Conservation (phyloP, 1,284 basidiomycete species). For the Ceratobasidium sp. region DNA sequence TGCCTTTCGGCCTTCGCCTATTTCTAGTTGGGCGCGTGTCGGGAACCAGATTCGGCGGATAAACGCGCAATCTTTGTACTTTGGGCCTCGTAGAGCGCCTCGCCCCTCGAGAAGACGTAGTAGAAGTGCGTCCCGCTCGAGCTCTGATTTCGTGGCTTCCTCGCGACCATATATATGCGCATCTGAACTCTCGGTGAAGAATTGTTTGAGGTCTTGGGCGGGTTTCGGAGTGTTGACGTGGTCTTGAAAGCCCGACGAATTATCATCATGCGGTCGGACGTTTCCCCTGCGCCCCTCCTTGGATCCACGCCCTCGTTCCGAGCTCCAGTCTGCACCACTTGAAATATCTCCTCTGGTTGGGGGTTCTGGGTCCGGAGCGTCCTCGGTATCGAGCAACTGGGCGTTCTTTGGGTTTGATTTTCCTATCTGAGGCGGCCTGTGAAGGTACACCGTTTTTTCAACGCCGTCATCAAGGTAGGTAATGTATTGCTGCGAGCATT, state of each 20-base stretch:
- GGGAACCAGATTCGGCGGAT: constrained; percentile 45
- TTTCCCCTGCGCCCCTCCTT: background rate
- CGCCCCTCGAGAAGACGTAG: constrained; percentile 41
- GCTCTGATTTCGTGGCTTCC: constrained; percentile 37
- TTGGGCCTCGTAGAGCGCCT: constrained; percentile 22
- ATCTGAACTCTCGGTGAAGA: background rate
- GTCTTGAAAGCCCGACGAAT: background rate
- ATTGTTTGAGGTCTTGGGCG: background rate
- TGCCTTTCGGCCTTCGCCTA: constrained; percentile 8
- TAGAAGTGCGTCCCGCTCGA: constrained; percentile 30
- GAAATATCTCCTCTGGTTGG: background rate
- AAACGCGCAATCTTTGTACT: constrained; percentile 31
- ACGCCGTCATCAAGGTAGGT: background rate
- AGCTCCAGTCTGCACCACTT: background rate
- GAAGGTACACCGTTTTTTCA: constrained; percentile 5
- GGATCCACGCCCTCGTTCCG: background rate
- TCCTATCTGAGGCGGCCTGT: background rate
- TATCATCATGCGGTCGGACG: background rate
- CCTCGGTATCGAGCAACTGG: background rate
- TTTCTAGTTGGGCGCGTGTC: constrained; percentile 4
- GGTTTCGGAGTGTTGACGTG: background rate
- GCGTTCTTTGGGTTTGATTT: background rate
- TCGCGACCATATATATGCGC: constrained; percentile 34
- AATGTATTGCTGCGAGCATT: constrained; percentile 15
- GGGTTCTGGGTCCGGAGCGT: constrained; percentile 14